Evolutionary conservation across 1,284 basidiomycete genomes (phyloP).

Genomic region (Kwoniella shivajii): DNA sequence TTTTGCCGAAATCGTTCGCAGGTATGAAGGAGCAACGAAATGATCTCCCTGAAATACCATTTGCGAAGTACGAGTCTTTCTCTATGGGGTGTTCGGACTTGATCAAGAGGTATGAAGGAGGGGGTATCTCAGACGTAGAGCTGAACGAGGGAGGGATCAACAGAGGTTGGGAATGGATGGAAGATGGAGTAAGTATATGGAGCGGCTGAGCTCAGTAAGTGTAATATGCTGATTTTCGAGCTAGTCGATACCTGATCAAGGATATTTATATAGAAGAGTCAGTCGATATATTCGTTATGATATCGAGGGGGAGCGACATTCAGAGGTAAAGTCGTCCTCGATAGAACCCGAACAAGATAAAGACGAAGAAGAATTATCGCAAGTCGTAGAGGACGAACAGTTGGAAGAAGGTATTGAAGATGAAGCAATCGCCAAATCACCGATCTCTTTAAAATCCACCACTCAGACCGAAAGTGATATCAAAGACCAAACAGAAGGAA

Average conservation of each 20-base stretch:
- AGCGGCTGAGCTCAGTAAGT: no score
- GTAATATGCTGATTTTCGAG: background rate
- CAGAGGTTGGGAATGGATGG: constrained; percentile 34
- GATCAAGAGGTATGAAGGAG: constrained; percentile 7
- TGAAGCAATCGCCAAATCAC: background rate
- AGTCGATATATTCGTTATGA: constrained; percentile 7
- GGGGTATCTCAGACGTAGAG: background rate
- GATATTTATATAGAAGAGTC: constrained; percentile 29
- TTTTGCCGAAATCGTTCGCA: background rate
- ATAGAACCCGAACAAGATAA: constrained; percentile 4
- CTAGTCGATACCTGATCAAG: constrained; percentile 22
- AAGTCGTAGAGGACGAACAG: constrained; percentile 11
- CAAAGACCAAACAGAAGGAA: no score
- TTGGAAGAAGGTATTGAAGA: constrained; percentile 8
- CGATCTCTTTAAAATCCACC: background rate
- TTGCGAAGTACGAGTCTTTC: constrained; percentile 9
- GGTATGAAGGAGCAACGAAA: no score
- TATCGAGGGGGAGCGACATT: no score
- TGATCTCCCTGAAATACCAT: background rate
- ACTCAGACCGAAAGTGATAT: background rate
- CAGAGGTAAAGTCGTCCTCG: background rate
- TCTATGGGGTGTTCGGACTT: constrained; percentile 12
- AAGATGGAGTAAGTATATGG: constrained; percentile 23
- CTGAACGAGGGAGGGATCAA: constrained; percentile 27
- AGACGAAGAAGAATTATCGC: constrained; percentile 15